Evolutionary conservation across 768 basidiomycete genomes (phyloP).

Genomic region (Lentinus brumalis): DNA sequence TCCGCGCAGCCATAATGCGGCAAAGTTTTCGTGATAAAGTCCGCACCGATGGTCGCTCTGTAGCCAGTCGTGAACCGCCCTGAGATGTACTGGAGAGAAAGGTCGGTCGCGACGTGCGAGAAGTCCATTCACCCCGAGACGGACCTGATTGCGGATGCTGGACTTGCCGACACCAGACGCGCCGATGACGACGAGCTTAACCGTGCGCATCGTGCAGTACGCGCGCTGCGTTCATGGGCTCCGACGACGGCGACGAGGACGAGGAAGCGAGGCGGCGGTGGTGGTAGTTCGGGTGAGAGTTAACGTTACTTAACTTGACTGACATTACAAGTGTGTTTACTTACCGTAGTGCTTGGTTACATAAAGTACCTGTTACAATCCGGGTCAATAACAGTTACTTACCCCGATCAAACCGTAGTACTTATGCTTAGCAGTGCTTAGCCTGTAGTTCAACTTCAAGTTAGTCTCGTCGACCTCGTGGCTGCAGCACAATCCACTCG

Average conservation of each 20-base stretch:
- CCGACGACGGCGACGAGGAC: neutral
- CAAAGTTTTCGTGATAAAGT: slow-evolving; percentile 79
- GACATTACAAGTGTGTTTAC: too few species aligned
- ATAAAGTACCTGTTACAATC: too few species aligned
- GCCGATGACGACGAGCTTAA: slow-evolving; percentile 84
- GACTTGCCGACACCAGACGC: slow-evolving; percentile 87
- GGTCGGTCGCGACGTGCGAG: neutral
- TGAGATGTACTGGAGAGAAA: slow-evolving; percentile 61
- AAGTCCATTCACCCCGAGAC: neutral
- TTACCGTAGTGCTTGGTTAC: too few species aligned
- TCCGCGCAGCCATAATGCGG: slow-evolving; percentile 57
- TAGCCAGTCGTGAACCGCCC: slow-evolving; percentile 76
- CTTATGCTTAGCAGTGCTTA: too few species aligned
- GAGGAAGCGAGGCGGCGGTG: neutral
- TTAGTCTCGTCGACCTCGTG: too few species aligned
- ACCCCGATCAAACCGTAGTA: too few species aligned
- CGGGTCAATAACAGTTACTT: too few species aligned
- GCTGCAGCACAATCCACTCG: too few species aligned
- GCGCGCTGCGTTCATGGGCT: slow-evolving; percentile 14
- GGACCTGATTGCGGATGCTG: slow-evolving; percentile 71
- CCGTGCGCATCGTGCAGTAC: slow-evolving; percentile 53
- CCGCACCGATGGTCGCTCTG: slow-evolving; percentile 86
- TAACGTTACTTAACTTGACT: too few species aligned
- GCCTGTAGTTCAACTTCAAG: too few species aligned
- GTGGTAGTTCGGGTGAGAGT: too few species aligned